These are phyloP conservation scores for Bipolaris cookei DNA, from an alignment of 2,329 filamentous ascomycete species.

Conservation along the genomic window DNA sequence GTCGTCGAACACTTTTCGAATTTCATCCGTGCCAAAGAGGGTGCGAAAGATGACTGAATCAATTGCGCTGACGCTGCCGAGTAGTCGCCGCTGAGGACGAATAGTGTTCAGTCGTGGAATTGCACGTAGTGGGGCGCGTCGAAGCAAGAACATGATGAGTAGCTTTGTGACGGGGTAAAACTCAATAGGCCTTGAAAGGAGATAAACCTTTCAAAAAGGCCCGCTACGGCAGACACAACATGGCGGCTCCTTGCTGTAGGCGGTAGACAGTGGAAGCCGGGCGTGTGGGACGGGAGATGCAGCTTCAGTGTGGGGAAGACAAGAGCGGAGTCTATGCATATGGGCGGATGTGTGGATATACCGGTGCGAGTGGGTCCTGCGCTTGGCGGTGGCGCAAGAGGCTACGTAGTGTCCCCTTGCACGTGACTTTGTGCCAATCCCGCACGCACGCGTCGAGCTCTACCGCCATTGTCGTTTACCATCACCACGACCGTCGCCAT, in stretches of 20 bases:
- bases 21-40: conserved; percentile 60
- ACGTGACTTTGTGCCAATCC: conserved; percentile 6
- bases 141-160: conserved; percentile 39
- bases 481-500: not conserved
- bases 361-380: not conserved
- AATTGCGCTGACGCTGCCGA: conserved; percentile 49
- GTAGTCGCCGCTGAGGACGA: conserved; percentile 28
- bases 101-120: conserved; percentile 24
- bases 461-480: not conserved
- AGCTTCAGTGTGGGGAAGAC: conserved; percentile 37
- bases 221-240: conserved; percentile 15
- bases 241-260: conserved; percentile 10
- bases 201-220: conserved; percentile 14
- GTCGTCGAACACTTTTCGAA: conserved; percentile 59
- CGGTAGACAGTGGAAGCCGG: conserved; percentile 7
- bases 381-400: not conserved
- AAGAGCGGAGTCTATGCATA: conserved; percentile 6
- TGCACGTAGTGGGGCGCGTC: conserved; percentile 30
- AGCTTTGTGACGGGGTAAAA: conserved; percentile 11
- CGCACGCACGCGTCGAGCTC: not conserved
- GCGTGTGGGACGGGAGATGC: conserved; percentile 26
- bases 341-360: not conserved
- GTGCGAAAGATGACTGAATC: conserved; percentile 61
- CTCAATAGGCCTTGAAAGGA: conserved; percentile 10
- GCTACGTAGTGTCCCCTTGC: not conserved